These are phyloP conservation scores for Neonectria ditissima DNA, from an alignment of 2,329 filamentous ascomycete genomes.

Conservation along the genomic window DNA sequence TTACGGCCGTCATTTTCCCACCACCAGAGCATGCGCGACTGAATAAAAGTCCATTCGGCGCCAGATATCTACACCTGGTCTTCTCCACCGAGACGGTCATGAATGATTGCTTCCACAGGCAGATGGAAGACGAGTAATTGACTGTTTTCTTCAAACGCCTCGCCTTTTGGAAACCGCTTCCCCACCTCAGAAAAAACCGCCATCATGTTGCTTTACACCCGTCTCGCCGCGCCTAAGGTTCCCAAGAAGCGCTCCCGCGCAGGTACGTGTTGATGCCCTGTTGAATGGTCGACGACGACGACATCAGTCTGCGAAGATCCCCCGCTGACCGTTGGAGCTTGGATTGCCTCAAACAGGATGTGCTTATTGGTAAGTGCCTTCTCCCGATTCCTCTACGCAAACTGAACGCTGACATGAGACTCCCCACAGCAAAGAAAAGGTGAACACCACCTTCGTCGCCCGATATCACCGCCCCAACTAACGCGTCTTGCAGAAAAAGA, in stretches of 20 bases:
- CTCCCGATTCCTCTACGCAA: background rate
- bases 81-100: slow-evolving; percentile 23
- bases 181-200: slow-evolving; percentile 5
- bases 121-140: slow-evolving; percentile 39
- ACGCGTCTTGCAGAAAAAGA: slow-evolving; percentile 61
- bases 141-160: slow-evolving; percentile 35
- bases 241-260: slow-evolving; percentile 68
- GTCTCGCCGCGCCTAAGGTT: slow-evolving; percentile 64
- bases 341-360: slow-evolving; percentile 55
- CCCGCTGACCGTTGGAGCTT: slow-evolving; percentile 47
- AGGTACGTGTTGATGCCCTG: slow-evolving; percentile 20
- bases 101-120: slow-evolving; percentile 27
- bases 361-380: slow-evolving; percentile 59
- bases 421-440: slow-evolving; percentile 24
- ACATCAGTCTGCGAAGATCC: background rate
- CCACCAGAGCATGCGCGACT: slow-evolving; percentile 13
- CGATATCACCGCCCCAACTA: background rate
- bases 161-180: slow-evolving; percentile 27
- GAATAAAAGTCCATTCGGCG: background rate
- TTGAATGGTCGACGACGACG: background rate
- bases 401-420: slow-evolving; percentile 28
- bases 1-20: slow-evolving; percentile 10
- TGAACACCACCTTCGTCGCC: slow-evolving; percentile 8
- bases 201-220: slow-evolving; percentile 69
- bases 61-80: slow-evolving; percentile 5